Percentiles rank a stretch among this genome's conserved stretches.
These are phyloP conservation scores for Trichoderma erinaceum DNA, from an alignment of 495 filamentous ascomycete species.

Conservation along the genomic window DNA sequence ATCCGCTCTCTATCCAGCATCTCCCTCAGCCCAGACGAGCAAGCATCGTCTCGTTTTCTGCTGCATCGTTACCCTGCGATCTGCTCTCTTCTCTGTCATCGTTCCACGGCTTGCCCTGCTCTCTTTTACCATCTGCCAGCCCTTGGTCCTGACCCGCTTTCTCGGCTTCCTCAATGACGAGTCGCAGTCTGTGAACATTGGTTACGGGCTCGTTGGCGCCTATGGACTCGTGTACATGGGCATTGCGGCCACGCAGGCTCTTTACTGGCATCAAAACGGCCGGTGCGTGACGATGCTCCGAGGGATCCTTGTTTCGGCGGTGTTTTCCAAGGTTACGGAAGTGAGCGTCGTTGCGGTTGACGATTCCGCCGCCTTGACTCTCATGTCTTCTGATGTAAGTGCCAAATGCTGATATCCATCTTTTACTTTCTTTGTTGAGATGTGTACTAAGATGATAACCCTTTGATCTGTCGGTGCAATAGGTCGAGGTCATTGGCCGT, in stretches of 20 bases:
- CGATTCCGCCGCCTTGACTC: constrained; percentile 29
- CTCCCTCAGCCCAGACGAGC: background rate
- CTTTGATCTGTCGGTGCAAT: no score
- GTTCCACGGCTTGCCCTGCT: constrained; percentile 18
- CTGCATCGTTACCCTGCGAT: constrained; percentile 11
- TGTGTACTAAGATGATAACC: background rate
- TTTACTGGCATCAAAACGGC: constrained; percentile 49
- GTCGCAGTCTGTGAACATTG: constrained; percentile 35
- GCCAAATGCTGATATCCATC: background rate
- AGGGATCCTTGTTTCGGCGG: constrained; percentile 48
- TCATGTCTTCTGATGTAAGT: constrained; percentile 44
- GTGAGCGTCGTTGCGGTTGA: constrained; percentile 43
- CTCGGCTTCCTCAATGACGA: constrained; percentile 34
- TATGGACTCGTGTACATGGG: constrained; percentile 49
- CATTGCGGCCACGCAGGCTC: constrained; percentile 44
- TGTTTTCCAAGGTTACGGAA: constrained; percentile 49
- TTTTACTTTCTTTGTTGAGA: background rate
- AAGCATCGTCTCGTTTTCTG: constrained; percentile 15
- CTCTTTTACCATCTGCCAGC: constrained; percentile 53
- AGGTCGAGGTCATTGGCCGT: constrained; percentile 44
- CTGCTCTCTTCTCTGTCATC: constrained; percentile 14
- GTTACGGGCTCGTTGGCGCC: constrained; percentile 24
- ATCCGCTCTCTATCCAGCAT: background rate
- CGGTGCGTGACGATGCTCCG: constrained; percentile 49
- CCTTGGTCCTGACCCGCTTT: constrained; percentile 50